Conservation (phyloP, 2,329 filamentous ascomycete genomes). For the Aspergillus floridensis region DNA sequence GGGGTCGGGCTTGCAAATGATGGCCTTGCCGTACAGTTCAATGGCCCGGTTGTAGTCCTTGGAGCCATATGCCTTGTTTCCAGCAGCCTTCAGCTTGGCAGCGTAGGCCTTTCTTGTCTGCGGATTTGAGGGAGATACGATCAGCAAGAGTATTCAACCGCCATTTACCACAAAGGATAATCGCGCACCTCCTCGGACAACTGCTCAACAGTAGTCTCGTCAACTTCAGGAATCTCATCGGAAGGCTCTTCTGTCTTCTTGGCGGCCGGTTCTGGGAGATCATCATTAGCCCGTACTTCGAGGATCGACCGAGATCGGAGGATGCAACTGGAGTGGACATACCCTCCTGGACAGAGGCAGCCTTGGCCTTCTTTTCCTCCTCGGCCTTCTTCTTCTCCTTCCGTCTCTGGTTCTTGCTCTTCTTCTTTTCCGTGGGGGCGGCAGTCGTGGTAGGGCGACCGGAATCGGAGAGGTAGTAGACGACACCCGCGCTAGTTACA, state of each 20-base stretch:
- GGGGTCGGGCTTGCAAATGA: conserved; percentile 93
- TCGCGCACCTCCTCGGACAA: conserved; percentile 47
- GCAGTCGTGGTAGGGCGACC: conserved; percentile 41
- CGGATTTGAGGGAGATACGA: conserved; percentile 5
- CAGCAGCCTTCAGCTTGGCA: conserved; percentile 86
- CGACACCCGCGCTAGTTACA: conserved; percentile 82
- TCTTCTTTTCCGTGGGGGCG: conserved; percentile 56
- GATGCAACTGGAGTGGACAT: conserved; percentile 32
- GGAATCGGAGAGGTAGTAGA: conserved; percentile 77
- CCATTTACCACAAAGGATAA: not conserved
- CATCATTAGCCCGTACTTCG: conserved; percentile 21
- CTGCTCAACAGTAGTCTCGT: conserved; percentile 48
- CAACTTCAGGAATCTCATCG: conserved; percentile 68
- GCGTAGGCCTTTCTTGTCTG: conserved; percentile 83
- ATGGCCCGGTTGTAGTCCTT: conserved; percentile 95
- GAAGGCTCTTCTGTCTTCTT: conserved; percentile 50
- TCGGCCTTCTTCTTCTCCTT: conserved; percentile 62
- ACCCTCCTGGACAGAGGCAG: conserved; percentile 41
- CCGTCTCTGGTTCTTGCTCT: conserved; percentile 86
- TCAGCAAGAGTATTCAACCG: conserved; percentile 3
- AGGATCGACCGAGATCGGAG: conserved; percentile 30
- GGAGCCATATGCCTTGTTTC: conserved; percentile 92
- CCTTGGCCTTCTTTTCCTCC: conserved; percentile 54
- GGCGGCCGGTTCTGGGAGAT: conserved; percentile 41
- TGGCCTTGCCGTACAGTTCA: conserved; percentile 90